Percentiles rank a stretch among this genome's conserved stretches.
These are phyloP conservation scores for Kalanchoe fedtschenkoi DNA, from an alignment of 164 flowering plant species.

Conservation along the genomic window DNA sequence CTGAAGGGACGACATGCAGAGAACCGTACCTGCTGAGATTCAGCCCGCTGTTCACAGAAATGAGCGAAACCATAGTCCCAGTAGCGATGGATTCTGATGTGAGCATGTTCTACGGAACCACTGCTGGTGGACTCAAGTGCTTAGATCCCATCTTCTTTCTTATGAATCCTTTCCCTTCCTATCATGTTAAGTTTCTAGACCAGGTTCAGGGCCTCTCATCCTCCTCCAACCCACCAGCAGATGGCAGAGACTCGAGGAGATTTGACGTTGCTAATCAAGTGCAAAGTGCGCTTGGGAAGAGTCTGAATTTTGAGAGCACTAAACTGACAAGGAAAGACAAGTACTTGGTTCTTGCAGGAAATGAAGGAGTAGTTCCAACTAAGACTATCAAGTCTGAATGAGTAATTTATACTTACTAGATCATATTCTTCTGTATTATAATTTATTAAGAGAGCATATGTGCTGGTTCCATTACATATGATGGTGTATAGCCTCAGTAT, in stretches of 20 bases:
- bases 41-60: conserved; percentile 30
- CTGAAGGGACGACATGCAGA: conserved; percentile 38
- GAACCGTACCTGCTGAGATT: conserved; percentile 34
- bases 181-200: conserved; percentile 15
- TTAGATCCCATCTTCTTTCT: conserved; percentile 27
- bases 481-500: too few species aligned
- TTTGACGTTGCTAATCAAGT: conserved; percentile 48
- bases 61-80: conserved; percentile 24
- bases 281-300: conserved; percentile 34
- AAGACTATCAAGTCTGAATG: not conserved
- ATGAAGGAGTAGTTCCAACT: conserved; percentile 26
- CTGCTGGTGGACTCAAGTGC: conserved; percentile 26
- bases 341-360: conserved; percentile 47
- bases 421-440: too few species aligned
- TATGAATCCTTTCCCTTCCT: conserved; percentile 25
- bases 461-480: too few species aligned
- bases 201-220: conserved; percentile 9
- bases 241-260: conserved; percentile 25
- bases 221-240: not conserved
- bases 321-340: conserved; percentile 55
- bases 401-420: too few species aligned
- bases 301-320: conserved; percentile 51
- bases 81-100: conserved; percentile 20
- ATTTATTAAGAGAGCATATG: too few species aligned
- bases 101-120: conserved; percentile 30